Conservation (phyloP, 345 rosid genomes). For the Adansonia digitata region DNA sequence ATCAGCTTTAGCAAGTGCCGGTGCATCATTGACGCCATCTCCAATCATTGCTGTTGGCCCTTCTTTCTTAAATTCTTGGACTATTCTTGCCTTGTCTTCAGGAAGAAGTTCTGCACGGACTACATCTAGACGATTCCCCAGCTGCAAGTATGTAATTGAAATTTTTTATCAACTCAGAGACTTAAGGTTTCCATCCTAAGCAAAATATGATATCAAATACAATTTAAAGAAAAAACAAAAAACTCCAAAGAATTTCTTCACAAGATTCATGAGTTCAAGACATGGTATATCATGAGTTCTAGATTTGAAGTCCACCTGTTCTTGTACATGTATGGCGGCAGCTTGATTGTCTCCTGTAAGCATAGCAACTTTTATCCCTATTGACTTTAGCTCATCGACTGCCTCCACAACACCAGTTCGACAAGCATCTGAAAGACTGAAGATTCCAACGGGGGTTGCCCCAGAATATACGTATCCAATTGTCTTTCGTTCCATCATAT, state of each 20-base stretch:
- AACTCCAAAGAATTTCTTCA: neutral
- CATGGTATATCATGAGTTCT: neutral
- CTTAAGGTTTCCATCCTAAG: neutral
- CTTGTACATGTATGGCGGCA: constrained; percentile 64
- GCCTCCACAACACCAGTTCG: constrained; percentile 72
- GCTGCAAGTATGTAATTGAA: constrained; percentile 34
- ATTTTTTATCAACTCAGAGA: neutral
- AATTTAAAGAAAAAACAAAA: neutral
- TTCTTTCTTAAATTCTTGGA: constrained; percentile 43
- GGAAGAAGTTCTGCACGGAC: constrained; percentile 80
- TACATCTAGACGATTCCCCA: constrained; percentile 49
- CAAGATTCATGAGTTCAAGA: neutral
- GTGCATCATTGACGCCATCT: constrained; percentile 91
- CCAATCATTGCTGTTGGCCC: constrained; percentile 83
- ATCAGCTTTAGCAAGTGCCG: constrained; percentile 84
- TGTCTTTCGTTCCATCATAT: constrained; percentile 43
- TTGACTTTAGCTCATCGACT: constrained; percentile 43
- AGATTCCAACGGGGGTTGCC: constrained; percentile 40
- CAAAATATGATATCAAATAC: neutral
- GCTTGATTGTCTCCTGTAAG: constrained; percentile 79
- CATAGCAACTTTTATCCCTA: constrained; percentile 62
- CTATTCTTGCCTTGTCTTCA: constrained; percentile 55
- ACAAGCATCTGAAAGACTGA: constrained; percentile 72
- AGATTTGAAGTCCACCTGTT: constrained; percentile 45
- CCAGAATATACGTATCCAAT: constrained; percentile 57